Evolutionary conservation across 805 yeast genomes (phyloP), one percentile per base, ranked within the genome.

Genomic region (Candida corydali): DNA sequence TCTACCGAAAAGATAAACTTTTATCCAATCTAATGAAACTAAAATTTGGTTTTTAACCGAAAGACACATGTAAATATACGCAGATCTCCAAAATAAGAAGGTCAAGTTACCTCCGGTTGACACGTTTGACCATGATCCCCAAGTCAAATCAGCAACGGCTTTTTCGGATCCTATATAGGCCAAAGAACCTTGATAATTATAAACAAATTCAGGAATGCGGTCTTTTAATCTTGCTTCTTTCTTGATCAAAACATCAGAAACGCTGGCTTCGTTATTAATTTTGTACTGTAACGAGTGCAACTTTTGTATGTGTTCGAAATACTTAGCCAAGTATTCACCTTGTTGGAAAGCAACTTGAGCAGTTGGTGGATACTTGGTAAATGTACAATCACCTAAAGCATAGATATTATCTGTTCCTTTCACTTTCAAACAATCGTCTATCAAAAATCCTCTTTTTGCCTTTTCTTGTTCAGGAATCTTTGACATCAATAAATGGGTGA

Each of bases 301-400:
- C 50, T 76, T 75, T 49, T 80, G 70, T 50, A 79, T 62, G 49
- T 73, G 80, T 57, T 76, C 74, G 61, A 89, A 82, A 48, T 80
- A 77, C 20, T 70, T 66, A 38, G 89, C 93, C 48, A 89, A 75
- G 64, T 76, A 89, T 39, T 72, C 70, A 59, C 96, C 97, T 65
- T 88, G 86, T 71, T 89, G 97, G 65, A 87, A 80, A 27, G 98
- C 98, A 38, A 88, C 97, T 73, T 89, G 97, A 17, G 97, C 98
- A 44, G 98, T 89, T 50, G 97, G 97, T 28, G 96, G 93, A 50
- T 78, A 80, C 57, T 86, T 85, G 46, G 93, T 85, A 61, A 83
- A 79, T 27, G 97, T 86, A 68, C 97, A 89, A 69, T 89, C 98
- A 58, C 98, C 98, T 40, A 89, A 67, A 34, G 95, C 96, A 63